These are phyloP conservation scores for Verticillium isaacii DNA, from an alignment of 2,329 filamentous ascomycete genomes.

Conservation along the genomic window DNA sequence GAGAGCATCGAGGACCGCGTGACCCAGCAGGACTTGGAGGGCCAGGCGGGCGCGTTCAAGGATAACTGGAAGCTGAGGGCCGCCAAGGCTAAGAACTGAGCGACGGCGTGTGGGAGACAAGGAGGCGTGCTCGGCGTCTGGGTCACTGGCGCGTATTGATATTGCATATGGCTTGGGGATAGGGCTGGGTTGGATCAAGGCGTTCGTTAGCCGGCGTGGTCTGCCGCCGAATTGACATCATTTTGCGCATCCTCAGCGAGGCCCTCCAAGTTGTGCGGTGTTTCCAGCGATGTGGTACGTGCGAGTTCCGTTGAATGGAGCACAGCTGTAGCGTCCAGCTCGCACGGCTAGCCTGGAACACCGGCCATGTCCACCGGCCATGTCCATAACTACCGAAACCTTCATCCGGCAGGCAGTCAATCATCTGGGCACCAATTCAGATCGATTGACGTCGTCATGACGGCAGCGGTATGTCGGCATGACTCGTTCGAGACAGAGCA, in stretches of 20 bases:
- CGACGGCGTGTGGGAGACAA: background rate
- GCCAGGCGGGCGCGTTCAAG: constrained; percentile 65
- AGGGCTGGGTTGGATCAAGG: background rate
- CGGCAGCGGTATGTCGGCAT: background rate
- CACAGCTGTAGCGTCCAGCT: no score
- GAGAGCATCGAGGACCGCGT: constrained; percentile 87
- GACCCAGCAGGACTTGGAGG: constrained; percentile 73
- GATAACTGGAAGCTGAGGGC: constrained; percentile 70
- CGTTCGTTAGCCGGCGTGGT: background rate
- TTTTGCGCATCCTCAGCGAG: background rate
- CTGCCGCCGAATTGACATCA: background rate
- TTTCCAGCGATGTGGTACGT: background rate
- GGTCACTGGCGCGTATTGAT: background rate
- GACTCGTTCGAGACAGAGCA: background rate
- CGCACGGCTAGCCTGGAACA: no score
- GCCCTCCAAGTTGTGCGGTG: background rate
- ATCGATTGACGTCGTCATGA: background rate
- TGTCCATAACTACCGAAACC: no score
- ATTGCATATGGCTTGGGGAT: background rate
- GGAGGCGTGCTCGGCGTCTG: background rate
- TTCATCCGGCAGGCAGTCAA: background rate
- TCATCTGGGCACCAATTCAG: background rate
- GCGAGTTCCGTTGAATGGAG: background rate
- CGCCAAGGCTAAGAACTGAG: background rate
- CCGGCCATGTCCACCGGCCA: no score